Base-by-base conservation (phyloP, 768 basidiomycete genomes). In the Rhizopogon vesiculosus region DNA sequence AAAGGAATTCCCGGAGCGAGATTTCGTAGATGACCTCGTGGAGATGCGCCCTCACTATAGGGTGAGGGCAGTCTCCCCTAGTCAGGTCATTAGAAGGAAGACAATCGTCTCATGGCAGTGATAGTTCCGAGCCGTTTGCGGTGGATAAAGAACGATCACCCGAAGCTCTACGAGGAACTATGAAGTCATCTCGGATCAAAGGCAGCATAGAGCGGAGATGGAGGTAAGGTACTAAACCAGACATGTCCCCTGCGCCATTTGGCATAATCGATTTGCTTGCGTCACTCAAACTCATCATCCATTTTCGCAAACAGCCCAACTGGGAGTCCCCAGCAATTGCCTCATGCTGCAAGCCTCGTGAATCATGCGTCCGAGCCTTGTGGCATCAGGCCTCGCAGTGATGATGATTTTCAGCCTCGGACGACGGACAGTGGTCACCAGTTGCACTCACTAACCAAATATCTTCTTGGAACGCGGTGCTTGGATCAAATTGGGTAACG, bases 41-140 rank as follows among this genome's bases (percentile, higher is more conserved):
- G 6, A 73, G 62, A 25, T 75, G 74, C 3, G 67, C 57, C 3
- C 69, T 67, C 39, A 33, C 8, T 77, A 80, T 59, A 78, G 73
- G 1, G 76, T 69, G 58, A 86, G 60, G 42, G 73, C 64, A 55
- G 85, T 64, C 0, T 82, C 83, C 7, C 84, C 83, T 42, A 81
- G 70, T 2, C 75, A 78, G 19, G 65, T 69, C 25, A 82, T 82
- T 22, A 64, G 69, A 51, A 82, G 64, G 56, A 81, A 77, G 54
- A 85, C 63, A 7, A 70, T 64, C 4, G 71, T 67, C 10, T 67
- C 71, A 28, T 78, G 59, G 25, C 25, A 25, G 66, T 81, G 83
- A 53, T 78, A 60, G 59, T 78, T 69, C 31, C 31, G 18, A 33
- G 35, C 35, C 35, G 35, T 13, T 38, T 38, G 35, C 12, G 12